Evolutionary conservation across 2,329 filamentous ascomycete genomes (phyloP).

Genomic region (Neonectria sp.): DNA sequence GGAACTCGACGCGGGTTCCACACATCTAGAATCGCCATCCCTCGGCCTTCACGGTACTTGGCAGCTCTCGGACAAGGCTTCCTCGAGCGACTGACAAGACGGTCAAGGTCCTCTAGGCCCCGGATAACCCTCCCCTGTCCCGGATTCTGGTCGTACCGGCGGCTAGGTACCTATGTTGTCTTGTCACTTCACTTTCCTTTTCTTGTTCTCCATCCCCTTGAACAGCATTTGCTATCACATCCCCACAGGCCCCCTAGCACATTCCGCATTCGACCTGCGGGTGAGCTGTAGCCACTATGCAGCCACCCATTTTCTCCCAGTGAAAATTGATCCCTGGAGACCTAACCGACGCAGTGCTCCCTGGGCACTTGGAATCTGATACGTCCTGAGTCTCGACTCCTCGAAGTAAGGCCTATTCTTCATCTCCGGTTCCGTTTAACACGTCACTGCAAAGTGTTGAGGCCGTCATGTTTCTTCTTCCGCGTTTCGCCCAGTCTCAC

Average conservation of each 20-base stretch:
- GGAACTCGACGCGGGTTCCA: background rate
- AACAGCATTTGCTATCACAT: background rate
- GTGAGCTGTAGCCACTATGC: conserved; percentile 16
- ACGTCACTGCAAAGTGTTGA: conserved; percentile 19
- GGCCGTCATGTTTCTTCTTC: conserved; percentile 11
- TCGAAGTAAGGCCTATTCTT: conserved; percentile 7
- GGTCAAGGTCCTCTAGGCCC: background rate
- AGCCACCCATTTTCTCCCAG: conserved; percentile 18
- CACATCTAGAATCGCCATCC: background rate
- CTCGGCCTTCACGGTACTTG: background rate
- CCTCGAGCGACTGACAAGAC: background rate
- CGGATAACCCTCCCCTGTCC: conserved; percentile 4
- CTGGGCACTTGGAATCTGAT: conserved; percentile 21
- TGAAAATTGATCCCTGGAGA: conserved; percentile 7
- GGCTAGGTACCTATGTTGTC: conserved; percentile 18
- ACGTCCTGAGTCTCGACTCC: conserved; percentile 22
- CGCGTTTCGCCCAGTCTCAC: conserved; percentile 27
- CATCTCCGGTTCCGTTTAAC: conserved; percentile 19
- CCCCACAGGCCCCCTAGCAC: conserved; percentile 16
- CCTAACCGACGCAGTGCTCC: conserved; percentile 18
- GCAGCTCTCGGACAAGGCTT: background rate
- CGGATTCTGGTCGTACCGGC: conserved; percentile 10
- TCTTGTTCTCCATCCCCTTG: conserved; percentile 7
- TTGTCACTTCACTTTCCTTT: conserved; percentile 12
- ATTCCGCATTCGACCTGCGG: conserved; percentile 21